phyloP scores from a whole-genome alignment of 2,329 filamentous ascomycete genomes.

The Didymella segeticola region DNA sequence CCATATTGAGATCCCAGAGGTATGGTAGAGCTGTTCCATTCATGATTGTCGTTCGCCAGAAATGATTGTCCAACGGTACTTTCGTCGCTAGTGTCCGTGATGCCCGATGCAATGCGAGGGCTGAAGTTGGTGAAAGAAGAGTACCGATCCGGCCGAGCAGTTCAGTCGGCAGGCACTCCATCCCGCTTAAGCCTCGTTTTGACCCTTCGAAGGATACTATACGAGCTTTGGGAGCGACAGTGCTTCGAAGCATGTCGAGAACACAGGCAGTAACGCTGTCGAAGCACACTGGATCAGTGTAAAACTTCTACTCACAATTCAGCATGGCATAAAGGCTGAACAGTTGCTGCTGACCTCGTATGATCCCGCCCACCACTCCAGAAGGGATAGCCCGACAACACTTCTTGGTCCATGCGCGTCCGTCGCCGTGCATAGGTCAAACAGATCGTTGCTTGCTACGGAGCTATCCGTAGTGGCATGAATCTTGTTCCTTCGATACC shows the following conservation, averaged over 20 bases:
- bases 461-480: neutral
- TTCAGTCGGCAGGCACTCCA: slow-evolving; percentile 11
- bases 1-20: slow-evolving; percentile 34
- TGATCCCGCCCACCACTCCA: slow-evolving; percentile 35
- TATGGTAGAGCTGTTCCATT: slow-evolving; percentile 30
- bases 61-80: slow-evolving; percentile 29
- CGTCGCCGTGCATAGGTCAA: slow-evolving; percentile 20
- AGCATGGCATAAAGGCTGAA: neutral
- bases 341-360: slow-evolving; percentile 26
- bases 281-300: slow-evolving; percentile 28
- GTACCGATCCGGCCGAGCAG: slow-evolving; percentile 6
- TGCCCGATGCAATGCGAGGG: slow-evolving; percentile 27
- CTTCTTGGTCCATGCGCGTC: slow-evolving; percentile 26
- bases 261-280: slow-evolving; percentile 18
- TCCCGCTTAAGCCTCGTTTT: neutral
- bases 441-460: slow-evolving; percentile 24
- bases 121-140: slow-evolving; percentile 21
- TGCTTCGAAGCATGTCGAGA: slow-evolving; percentile 16
- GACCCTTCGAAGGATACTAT: neutral
- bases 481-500: slow-evolving; percentile 5
- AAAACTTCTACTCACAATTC: slow-evolving; percentile 27
- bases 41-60: slow-evolving; percentile 34
- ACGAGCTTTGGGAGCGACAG: neutral
- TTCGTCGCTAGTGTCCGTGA: slow-evolving; percentile 28
- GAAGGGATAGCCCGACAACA: slow-evolving; percentile 23